Base-by-base conservation (phyloP, 306 rosid species). In the Senna siamea region DNA sequence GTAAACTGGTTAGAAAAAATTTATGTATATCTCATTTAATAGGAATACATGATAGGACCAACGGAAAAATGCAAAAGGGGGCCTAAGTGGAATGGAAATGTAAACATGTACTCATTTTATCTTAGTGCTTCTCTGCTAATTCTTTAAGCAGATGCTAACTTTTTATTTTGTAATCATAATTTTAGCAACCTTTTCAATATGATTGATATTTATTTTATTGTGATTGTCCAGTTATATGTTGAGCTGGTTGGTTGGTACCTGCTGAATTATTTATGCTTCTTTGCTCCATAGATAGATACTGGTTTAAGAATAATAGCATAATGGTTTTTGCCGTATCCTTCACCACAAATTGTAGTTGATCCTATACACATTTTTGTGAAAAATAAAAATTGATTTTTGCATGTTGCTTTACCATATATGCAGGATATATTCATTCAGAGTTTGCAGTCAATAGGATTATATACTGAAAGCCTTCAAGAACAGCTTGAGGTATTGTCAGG, bases 391-490 rank as follows among this genome's bases (percentile, higher is more conserved):
- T 82, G 56, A 84, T 60, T 52, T 26, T 18, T 73, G 69, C 64
- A 62, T 79, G 55, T 50, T 73, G 37, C 40, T 79, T 67, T 81
- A 70, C 30, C 73, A 44, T 72, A 48, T 58, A 47, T 85, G 89
- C 93, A 94, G 98, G 98, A 94, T 75, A 56, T 88, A 66, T 94
- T 94, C 79, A 65, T 91, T 70, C 95, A 81, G 76, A 85, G 85
- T 84, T 75, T 94, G 91, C 97, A 85, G 82, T 88, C 91, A 0
- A 84, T 83, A 81, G 95, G 97, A 72, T 81, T 94, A 78, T 77
- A 66, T 73, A 47, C 93, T 46, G 85, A 81, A 71, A 89, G 76
- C 79, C 37, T 80, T 73, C 77, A 78, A 58, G 86, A 87, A 68
- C 70, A 88, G 77, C 88, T 91, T 1, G 96, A 91, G 98, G 98